Evolutionary conservation across 495 filamentous ascomycete genomes (phyloP), one percentile per base, ranked within the genome.

Genomic region (Penicillium bovifimosum): DNA sequence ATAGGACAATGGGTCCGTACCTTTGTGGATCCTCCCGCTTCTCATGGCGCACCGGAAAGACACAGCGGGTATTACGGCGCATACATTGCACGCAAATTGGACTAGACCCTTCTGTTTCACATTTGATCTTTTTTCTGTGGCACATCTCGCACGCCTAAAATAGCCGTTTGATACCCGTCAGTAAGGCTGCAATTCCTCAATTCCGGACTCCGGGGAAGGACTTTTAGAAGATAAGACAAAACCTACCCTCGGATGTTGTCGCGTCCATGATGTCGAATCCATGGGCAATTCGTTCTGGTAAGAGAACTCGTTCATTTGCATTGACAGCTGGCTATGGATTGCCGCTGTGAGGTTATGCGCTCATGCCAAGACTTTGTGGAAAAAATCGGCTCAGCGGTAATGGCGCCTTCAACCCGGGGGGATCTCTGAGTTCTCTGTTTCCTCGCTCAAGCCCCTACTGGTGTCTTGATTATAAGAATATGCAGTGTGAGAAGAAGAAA

Each of bases 61-160:
- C 82, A 71, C 93, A 96, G 60, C 88, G 86, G 10, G 86, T 90
- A 72, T 91, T 93, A 73, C 95, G 92, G 65, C 96, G 96, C 59
- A 83, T 82, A 66, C 93, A 98, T 69, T 96, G 93, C 10, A 86
- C 83, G 74, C 93, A 98, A 17, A 60, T 14, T 18, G 43, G 11
- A 43, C 82, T 76, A 28, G 89, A 86, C 47, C 88, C 80, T 66
- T 95, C 91, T 44, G 91, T 84, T 66, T 96, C 91, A 69, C 93
- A 98, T 71, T 93, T 96, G 62, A 93, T 95, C 80, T 96, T 96
- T 78, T 91, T 96, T 74, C 90, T 93, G 60, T 88, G 83, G 64
- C 93, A 98, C 87, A 90, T 91, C 63, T 96, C 91, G 75, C 92
- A 98, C 44, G 91, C 91, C 87, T 92, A 53, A 46, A 32, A 26